Evolutionary conservation across 768 basidiomycete genomes (phyloP).

Genomic region (Albatrellus ellisii): DNA sequence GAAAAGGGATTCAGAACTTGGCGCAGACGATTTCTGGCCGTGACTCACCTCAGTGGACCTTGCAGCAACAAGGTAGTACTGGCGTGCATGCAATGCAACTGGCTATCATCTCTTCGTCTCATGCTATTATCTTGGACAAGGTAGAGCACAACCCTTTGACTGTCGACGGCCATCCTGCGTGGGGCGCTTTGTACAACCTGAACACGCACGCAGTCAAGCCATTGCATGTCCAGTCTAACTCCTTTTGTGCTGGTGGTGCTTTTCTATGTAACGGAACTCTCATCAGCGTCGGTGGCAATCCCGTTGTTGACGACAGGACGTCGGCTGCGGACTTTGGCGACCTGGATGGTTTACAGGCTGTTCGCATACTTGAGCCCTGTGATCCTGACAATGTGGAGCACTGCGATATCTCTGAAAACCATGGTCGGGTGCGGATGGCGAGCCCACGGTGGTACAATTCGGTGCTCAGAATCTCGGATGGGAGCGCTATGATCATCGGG

Average conservation of each 20-base stretch:
- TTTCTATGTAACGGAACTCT: constrained; percentile 69
- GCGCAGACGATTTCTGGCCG: constrained; percentile 8
- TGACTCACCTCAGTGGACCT: constrained; percentile 30
- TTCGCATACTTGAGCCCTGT: constrained; percentile 64
- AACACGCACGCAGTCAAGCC: constrained; percentile 47
- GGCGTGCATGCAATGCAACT: constrained; percentile 77
- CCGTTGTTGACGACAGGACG: constrained; percentile 52
- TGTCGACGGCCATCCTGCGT: constrained; percentile 65
- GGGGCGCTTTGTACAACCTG: constrained; percentile 67
- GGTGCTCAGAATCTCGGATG: constrained; percentile 53
- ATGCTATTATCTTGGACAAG: constrained; percentile 70
- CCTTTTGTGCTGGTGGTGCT: constrained; percentile 76
- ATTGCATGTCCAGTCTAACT: constrained; percentile 60
- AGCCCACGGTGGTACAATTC: constrained; percentile 77
- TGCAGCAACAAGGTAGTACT: constrained; percentile 53
- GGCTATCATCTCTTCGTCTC: constrained; percentile 49
- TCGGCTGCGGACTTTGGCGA: constrained; percentile 67
- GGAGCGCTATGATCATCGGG: constrained; percentile 76
- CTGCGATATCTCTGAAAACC: constrained; percentile 59
- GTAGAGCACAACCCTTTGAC: constrained; percentile 76
- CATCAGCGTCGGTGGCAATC: constrained; percentile 73
- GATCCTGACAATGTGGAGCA: constrained; percentile 27
- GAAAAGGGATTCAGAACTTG: constrained; percentile 12
- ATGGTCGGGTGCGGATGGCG: constrained; percentile 51
- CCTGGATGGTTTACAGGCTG: constrained; percentile 54